phyloP scores from a whole-genome alignment of 139 green algal species.

The Closterium sp. region DNA sequence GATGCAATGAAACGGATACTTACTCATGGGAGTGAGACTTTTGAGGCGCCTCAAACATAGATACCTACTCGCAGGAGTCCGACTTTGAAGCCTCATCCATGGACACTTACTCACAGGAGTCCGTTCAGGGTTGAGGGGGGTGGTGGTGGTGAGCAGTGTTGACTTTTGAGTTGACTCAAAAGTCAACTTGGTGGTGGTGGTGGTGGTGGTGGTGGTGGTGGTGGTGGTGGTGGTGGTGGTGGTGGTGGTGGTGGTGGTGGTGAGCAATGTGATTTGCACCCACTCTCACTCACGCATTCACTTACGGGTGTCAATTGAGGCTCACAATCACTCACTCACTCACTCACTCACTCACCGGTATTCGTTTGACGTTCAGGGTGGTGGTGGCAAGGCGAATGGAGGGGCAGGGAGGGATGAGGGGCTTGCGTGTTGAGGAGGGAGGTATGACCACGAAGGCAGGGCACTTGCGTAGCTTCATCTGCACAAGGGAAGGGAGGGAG shows the following conservation, averaged over 20 bases:
- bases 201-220: not conserved
- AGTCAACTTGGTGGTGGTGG: too few species aligned
- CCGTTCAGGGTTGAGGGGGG: not conserved
- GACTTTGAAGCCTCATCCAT: not conserved
- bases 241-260: too few species aligned
- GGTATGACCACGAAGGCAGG: not conserved
- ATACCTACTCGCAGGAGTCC: not conserved
- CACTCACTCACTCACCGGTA: not conserved
- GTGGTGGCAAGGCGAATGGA: not conserved
- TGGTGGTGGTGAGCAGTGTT: not conserved
- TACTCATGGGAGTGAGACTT: not conserved
- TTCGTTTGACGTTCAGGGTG: not conserved
- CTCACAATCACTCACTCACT: not conserved
- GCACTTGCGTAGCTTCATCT: not conserved
- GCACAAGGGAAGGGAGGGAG: too few species aligned
- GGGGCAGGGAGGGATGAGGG: not conserved
- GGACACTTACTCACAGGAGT: not conserved
- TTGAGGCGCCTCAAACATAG: not conserved
- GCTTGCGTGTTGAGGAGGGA: not conserved
- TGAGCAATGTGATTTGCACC: too few species aligned
- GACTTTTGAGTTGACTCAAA: too few species aligned
- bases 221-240: not conserved
- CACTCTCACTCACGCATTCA: too few species aligned
- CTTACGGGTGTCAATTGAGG: too few species aligned
- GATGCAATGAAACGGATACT: too few species aligned